Evolutionary conservation across 75 land plant species (phyloP).

Genomic region (Pseudotsuga menziesii): DNA sequence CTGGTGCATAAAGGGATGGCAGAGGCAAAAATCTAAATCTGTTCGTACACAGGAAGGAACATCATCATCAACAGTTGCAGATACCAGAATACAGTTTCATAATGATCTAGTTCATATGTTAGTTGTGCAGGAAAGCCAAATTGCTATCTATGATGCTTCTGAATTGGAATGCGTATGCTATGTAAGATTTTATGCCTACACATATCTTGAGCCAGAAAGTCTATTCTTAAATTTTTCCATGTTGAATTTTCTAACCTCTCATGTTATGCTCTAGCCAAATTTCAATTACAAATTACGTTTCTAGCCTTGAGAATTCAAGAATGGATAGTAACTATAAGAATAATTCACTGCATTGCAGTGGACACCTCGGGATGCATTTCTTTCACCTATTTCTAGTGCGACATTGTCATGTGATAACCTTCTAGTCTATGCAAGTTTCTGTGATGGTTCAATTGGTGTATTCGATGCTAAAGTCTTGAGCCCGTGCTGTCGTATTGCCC

Average conservation of each 20-base stretch:
- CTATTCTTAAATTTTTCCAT: background rate
- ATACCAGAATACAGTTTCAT: conserved; percentile 59
- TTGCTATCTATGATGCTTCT: conserved; percentile 44
- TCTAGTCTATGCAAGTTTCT: conserved; percentile 49
- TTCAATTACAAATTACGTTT: no score
- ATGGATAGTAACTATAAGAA: background rate
- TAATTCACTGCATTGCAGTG: conserved; percentile 33
- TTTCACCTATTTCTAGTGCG: conserved; percentile 53
- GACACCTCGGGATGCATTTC: conserved; percentile 33
- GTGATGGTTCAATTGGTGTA: conserved; percentile 55
- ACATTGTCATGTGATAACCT: conserved; percentile 59
- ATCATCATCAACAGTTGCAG: conserved; percentile 15
- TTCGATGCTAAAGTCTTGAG: conserved; percentile 50
- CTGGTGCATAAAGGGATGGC: background rate
- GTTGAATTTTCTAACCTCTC: background rate
- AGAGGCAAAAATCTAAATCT: background rate
- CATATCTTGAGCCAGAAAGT: background rate
- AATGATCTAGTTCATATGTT: conserved; percentile 42
- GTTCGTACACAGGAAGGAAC: background rate
- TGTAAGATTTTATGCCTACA: conserved; percentile 22
- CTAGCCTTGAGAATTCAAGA: background rate
- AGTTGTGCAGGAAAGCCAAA: conserved; percentile 48
- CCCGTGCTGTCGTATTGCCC: conserved; percentile 37
- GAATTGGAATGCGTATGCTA: conserved; percentile 36
- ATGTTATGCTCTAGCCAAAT: background rate